These are phyloP conservation scores for Erodium texanum DNA, from an alignment of 441 rosid species.

Conservation along the genomic window DNA sequence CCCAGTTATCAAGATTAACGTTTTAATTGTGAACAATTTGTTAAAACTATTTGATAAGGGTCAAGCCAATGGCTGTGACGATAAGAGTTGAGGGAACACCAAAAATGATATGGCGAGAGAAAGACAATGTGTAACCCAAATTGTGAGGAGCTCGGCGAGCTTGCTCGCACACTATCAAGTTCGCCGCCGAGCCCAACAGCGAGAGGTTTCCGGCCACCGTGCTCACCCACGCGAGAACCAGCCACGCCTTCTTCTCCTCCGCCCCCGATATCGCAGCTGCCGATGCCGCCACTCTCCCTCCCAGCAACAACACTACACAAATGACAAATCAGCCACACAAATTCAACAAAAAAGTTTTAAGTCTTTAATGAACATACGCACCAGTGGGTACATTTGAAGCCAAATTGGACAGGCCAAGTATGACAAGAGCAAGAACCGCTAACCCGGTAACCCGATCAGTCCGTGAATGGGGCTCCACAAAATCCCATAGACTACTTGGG, in stretches of 20 bases:
- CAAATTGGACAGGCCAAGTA: conserved; percentile 57
- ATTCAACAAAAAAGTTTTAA: too few relatives aligned
- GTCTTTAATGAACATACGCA: too few relatives aligned
- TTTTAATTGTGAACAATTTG: too few relatives aligned
- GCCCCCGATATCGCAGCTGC: conserved; percentile 39
- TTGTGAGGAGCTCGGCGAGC: conserved; percentile 44
- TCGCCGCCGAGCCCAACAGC: conserved; percentile 68
- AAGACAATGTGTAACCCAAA: conserved; percentile 46
- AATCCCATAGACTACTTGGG: conserved; percentile 59
- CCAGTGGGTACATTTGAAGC: conserved; percentile 89
- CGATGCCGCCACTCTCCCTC: conserved; percentile 58
- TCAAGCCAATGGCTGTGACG: conserved; percentile 52
- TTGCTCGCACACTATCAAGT: conserved; percentile 82
- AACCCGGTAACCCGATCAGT: conserved; percentile 36
- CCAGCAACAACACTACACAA: conserved; percentile 53
- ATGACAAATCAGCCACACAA: not conserved
- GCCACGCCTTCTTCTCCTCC: conserved; percentile 70
- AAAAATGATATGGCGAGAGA: conserved; percentile 60
- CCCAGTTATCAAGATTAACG: too few relatives aligned
- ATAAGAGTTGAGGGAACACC: conserved; percentile 64
- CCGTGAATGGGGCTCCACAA: conserved; percentile 58
- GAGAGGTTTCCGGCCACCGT: conserved; percentile 71
- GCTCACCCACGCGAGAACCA: conserved; percentile 75
- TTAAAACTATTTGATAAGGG: conserved; percentile 28
- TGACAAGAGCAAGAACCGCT: conserved; percentile 47